phyloP scores from a whole-genome alignment of 208 protist species.

The Spongospora subterranea region DNA sequence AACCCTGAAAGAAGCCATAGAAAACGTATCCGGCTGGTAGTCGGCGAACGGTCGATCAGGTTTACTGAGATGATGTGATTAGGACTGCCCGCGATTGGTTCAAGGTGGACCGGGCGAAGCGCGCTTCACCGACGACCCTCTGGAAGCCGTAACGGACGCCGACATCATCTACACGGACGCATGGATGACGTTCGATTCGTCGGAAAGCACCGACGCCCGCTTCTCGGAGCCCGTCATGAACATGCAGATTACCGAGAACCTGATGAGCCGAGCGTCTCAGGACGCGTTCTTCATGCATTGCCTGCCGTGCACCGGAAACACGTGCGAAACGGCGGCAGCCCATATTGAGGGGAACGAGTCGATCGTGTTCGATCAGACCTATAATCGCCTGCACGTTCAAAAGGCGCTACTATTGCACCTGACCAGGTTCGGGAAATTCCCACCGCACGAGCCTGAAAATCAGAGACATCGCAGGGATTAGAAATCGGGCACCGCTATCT shows the following conservation, averaged over 20 bases:
- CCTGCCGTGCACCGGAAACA: neutral
- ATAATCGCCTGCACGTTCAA: neutral
- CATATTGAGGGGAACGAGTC: constrained; percentile 44
- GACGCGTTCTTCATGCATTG: constrained; percentile 36
- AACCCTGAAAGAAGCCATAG: neutral
- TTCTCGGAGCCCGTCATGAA: neutral
- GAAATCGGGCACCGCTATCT: no score
- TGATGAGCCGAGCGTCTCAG: neutral
- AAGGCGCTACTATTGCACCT: neutral
- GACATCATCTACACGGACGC: constrained; percentile 17
- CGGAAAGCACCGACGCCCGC: constrained; percentile 11
- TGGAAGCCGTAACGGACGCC: neutral
- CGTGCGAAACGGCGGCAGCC: neutral
- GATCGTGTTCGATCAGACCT: neutral
- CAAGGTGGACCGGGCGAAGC: neutral
- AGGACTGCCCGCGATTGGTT: neutral
- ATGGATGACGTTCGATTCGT: constrained; percentile 9
- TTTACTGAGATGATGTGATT: no score
- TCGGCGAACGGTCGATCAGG: neutral
- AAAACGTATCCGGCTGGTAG: neutral
- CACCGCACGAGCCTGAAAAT: neutral
- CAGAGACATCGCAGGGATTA: no score
- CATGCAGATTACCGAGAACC: neutral
- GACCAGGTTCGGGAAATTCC: neutral
- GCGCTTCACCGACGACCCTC: neutral